Base-by-base conservation (phyloP, 2,329 filamentous ascomycete genomes). In the Didymella segeticola region DNA sequence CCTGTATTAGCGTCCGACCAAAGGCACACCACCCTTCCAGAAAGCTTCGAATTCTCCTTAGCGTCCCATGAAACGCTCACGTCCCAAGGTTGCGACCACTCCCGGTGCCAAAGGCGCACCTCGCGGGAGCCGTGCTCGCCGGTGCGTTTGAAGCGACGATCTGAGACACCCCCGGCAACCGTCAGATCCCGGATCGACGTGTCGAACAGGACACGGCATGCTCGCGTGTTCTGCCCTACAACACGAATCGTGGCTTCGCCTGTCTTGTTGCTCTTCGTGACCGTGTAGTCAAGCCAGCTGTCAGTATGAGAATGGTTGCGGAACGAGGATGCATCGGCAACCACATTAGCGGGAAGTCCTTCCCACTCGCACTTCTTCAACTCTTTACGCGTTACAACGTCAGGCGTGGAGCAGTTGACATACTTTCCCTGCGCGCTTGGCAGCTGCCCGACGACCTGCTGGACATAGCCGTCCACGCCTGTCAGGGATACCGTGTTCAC, bases 1-100 rank as follows among this genome's bases (percentile, higher is more conserved):
- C 85, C 88, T 29, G 79, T 77, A 67, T 97, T 97, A 37, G 85
- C 87, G 77, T 99, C 95, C 66, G 89, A 91, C 92, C 93, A 98
- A 26, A 90, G 79, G 75, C 95, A 98, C 14, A 88, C 82, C 1
- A 93, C 86, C 27, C 78, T 82, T 1, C 92, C 90, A 59, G 71
- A 72, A 68, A 68, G 62, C 58, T 64, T 70, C 56, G 66, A 60
- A 54, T 68, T 67, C 50, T 60, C 60, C 50, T 63, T 61, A 57
- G 63, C 58, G 54, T 80, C 77, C 88, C 89, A 92, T 49, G 84
- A 80, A 2, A 95, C 82, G 63, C 90, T 85, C 15, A 96, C 87
- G 14, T 82, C 82, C 90, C 93, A 97, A 3, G 83, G 82, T 23
- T 85, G 85, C 41, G 86, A 83, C 88, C 91, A 96, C 29, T 87